These are phyloP conservation scores for Oxyria digyna DNA, from an alignment of 148 eudicot genomes.

Conservation along the genomic window DNA sequence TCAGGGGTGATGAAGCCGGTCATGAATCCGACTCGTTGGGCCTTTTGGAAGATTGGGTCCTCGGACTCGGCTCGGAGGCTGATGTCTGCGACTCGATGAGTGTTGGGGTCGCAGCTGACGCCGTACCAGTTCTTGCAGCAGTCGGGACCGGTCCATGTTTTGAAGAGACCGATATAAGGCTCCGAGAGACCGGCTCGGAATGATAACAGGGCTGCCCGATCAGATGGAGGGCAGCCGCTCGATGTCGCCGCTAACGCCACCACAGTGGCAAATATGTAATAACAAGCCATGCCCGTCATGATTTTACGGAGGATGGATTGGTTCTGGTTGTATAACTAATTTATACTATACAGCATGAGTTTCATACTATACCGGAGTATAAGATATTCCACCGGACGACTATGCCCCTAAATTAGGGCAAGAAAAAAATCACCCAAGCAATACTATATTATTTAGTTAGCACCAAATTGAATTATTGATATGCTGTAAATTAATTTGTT, in stretches of 20 bases:
- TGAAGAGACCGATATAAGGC: conserved; percentile 63
- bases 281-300: conserved; percentile 10
- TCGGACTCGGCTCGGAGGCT: conserved; percentile 81
- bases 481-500: too few species aligned
- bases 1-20: conserved; percentile 56
- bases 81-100: conserved; percentile 55
- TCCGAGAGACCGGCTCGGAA: conserved; percentile 50
- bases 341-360: too few species aligned
- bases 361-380: too few species aligned
- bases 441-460: too few species aligned
- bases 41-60: conserved; percentile 13
- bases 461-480: too few species aligned
- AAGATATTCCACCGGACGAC: too few species aligned
- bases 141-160: conserved; percentile 68
- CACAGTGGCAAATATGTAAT: conserved; percentile 14
- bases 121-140: conserved; percentile 84
- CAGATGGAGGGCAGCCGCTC: conserved; percentile 54
- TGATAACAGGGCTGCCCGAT: conserved; percentile 57
- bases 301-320: not conserved
- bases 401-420: too few species aligned
- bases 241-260: conserved; percentile 14
- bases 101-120: conserved; percentile 54
- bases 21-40: conserved; percentile 68
- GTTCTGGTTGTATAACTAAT: too few species aligned
- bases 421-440: too few species aligned